Conservation (phyloP, 2,329 filamentous ascomycete species). For the Chaetomium sp. region DNA sequence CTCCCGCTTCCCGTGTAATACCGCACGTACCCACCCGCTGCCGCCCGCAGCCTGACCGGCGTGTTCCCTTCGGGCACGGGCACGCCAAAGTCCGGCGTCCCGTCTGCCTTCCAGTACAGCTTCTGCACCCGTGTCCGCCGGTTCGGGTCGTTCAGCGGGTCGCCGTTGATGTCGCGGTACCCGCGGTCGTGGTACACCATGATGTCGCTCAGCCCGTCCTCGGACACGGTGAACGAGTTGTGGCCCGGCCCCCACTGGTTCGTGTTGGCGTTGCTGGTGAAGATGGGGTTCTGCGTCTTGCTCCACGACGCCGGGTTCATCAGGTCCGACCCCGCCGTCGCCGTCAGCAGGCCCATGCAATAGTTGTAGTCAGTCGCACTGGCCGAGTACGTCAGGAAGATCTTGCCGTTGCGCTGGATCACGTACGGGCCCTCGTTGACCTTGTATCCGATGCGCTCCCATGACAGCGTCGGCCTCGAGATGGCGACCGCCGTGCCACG, state of each 20-base stretch:
- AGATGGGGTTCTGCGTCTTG: slow-evolving; percentile 36
- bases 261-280: slow-evolving; percentile 36
- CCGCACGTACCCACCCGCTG: slow-evolving; percentile 28
- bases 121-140: slow-evolving; percentile 38
- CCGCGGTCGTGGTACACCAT: slow-evolving; percentile 37
- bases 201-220: slow-evolving; percentile 38
- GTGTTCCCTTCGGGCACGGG: slow-evolving; percentile 35
- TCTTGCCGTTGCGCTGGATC: slow-evolving; percentile 30
- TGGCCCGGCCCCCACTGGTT: slow-evolving; percentile 39
- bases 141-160: slow-evolving; percentile 37
- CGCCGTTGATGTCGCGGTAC: slow-evolving; percentile 38
- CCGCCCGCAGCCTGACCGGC: slow-evolving; percentile 32
- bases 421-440: slow-evolving; percentile 33
- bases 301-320: slow-evolving; percentile 36
- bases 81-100: slow-evolving; percentile 39
- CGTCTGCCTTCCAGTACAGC: slow-evolving; percentile 39
- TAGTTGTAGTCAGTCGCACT: slow-evolving; percentile 38
- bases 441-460: slow-evolving; percentile 33
- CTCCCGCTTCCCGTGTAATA: slow-evolving; percentile 20
- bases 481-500: slow-evolving; percentile 31
- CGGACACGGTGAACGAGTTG: slow-evolving; percentile 38
- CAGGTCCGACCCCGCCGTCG: slow-evolving; percentile 30
- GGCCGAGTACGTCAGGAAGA: slow-evolving; percentile 33
- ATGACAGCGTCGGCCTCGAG: slow-evolving; percentile 27
- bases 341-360: slow-evolving; percentile 37